These are phyloP conservation scores for Ganoderma lucidum DNA, from an alignment of 1,284 basidiomycete genomes.

Conservation along the genomic window DNA sequence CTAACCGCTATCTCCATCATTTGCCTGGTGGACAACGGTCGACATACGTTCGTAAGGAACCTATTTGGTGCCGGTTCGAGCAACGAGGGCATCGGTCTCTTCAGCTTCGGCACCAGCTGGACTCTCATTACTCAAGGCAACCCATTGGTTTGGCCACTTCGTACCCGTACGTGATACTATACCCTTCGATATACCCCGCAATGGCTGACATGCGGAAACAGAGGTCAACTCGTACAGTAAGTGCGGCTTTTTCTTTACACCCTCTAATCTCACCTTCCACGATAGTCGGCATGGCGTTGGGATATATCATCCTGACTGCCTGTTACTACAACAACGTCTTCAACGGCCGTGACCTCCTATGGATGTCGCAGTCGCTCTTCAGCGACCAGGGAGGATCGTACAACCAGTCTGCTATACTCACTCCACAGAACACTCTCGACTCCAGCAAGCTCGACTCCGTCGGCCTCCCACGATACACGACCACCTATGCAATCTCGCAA, in stretches of 20 bases:
- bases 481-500: conserved; percentile 58
- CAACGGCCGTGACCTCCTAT: conserved; percentile 54
- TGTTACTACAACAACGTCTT: conserved; percentile 60
- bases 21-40: conserved; percentile 58
- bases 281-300: conserved; percentile 56
- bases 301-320: conserved; percentile 54
- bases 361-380: conserved; percentile 60
- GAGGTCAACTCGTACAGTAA: conserved; percentile 51
- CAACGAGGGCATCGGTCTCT: conserved; percentile 59
- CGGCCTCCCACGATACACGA: conserved; percentile 57
- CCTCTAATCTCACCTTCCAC: background rate
- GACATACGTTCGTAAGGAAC: conserved; percentile 53
- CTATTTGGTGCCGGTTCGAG: conserved; percentile 60
- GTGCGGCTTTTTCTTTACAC: conserved; percentile 16
- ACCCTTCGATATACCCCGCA: background rate
- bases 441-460: conserved; percentile 45
- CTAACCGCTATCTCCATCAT: conserved; percentile 59
- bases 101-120: conserved; percentile 60
- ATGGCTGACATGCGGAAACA: conserved; percentile 24
- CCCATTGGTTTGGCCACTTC: conserved; percentile 58
- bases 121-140: conserved; percentile 61
- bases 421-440: conserved; percentile 51
- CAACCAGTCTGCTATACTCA: conserved; percentile 55
- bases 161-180: conserved; percentile 50
- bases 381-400: conserved; percentile 49